Percentiles rank a stretch among this genome's conserved stretches.
Evolutionary conservation across 78 protist genomes (phyloP).

Genomic region (Dictyostelium purpureum): DNA sequence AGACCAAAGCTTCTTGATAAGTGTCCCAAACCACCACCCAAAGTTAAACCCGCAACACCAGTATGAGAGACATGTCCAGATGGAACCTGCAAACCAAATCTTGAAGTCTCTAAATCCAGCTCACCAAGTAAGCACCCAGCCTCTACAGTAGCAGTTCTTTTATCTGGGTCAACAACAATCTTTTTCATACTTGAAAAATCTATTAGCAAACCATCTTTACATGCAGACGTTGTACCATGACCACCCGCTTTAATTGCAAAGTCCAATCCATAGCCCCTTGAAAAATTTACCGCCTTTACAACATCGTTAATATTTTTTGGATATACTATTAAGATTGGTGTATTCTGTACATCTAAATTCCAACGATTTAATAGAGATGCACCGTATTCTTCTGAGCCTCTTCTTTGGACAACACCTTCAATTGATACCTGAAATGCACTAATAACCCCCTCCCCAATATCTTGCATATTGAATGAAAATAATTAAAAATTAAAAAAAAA

Average conservation of each 20-base stretch:
- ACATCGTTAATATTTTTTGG: not conserved
- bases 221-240: not conserved
- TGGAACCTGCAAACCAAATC: not conserved
- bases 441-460: not conserved
- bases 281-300: not conserved
- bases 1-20: not conserved
- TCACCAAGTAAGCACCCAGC: not conserved
- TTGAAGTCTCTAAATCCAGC: not conserved
- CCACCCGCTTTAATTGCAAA: not conserved
- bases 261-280: not conserved
- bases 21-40: constrained; percentile 35
- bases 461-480: no score
- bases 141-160: not conserved
- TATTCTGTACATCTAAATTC: not conserved
- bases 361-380: not conserved
- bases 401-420: not conserved
- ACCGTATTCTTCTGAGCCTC: not conserved
- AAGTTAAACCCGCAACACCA: not conserved
- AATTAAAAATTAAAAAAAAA: no score
- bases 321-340: not conserved
- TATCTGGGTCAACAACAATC: not conserved
- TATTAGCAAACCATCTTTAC: not conserved
- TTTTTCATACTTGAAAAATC: not conserved
- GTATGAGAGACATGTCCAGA: constrained; percentile 7
- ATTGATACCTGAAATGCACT: not conserved